These are phyloP conservation scores for Botrytis byssoidea DNA, from an alignment of 2,329 filamentous ascomycete species.

Conservation along the genomic window DNA sequence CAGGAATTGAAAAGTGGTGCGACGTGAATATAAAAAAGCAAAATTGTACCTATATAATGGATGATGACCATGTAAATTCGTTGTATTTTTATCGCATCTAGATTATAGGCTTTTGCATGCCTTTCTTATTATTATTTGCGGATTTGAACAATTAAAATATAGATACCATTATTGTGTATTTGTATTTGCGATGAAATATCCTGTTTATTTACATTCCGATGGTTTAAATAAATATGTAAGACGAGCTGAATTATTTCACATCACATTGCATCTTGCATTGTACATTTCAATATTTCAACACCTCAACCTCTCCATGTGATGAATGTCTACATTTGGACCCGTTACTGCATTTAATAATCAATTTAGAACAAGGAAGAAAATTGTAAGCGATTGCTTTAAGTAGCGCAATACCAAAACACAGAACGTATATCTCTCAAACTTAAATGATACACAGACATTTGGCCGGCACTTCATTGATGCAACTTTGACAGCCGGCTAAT, in stretches of 20 bases:
- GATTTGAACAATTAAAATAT: neutral
- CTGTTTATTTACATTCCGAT: constrained; percentile 1
- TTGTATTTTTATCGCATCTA: constrained; percentile 21
- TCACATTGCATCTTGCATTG: neutral
- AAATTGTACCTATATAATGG: constrained; percentile 25
- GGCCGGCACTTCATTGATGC: neutral
- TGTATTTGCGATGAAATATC: neutral
- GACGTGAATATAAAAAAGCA: constrained; percentile 4
- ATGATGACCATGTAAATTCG: constrained; percentile 14
- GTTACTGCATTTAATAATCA: neutral
- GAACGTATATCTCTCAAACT: neutral
- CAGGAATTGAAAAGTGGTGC: constrained; percentile 24
- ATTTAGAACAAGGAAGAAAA: neutral
- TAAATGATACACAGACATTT: constrained; percentile 1
- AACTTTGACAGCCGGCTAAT: constrained; percentile 1
- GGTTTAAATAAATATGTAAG: neutral
- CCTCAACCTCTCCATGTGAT: no score
- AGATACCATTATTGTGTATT: neutral
- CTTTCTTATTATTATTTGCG: neutral
- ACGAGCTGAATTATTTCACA: neutral
- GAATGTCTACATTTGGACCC: no score
- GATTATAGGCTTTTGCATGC: neutral
- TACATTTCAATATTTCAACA: no score
- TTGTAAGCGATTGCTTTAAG: neutral
- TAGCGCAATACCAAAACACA: neutral